Conservation (phyloP, 768 basidiomycete species). For the Hirschioporus abietinus region DNA sequence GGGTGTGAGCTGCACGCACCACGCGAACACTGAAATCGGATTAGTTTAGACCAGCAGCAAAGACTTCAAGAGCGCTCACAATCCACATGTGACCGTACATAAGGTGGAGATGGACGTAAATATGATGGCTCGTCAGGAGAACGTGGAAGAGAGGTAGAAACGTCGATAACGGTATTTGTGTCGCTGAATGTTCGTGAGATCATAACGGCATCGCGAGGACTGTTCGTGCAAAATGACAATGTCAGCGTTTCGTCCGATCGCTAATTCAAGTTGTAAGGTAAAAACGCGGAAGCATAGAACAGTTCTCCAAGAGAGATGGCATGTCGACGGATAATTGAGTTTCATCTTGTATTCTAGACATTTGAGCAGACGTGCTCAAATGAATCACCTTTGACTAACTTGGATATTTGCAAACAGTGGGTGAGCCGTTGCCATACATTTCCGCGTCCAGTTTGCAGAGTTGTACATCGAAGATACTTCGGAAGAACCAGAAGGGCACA, state of each 20-base stretch:
- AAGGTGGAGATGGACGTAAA: constrained; percentile 86
- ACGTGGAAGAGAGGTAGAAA: constrained; percentile 90
- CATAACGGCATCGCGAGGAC: constrained; percentile 90
- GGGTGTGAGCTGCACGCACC: constrained; percentile 77
- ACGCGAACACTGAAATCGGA: constrained; percentile 64
- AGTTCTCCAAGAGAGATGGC: not conserved
- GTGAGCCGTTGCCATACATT: no score
- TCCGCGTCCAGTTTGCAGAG: no score
- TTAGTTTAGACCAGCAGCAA: constrained; percentile 10
- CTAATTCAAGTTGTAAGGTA: not conserved
- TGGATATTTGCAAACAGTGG: no score
- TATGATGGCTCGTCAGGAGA: constrained; percentile 89
- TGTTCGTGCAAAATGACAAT: constrained; percentile 26
- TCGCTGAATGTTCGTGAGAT: constrained; percentile 86
- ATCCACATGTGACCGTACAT: constrained; percentile 81
- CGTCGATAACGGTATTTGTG: constrained; percentile 76
- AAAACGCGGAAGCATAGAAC: constrained; percentile 4
- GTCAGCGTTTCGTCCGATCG: not conserved
- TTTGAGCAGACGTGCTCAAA: no score
- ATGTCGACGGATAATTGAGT: not conserved
- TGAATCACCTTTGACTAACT: no score
- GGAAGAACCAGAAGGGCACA: not conserved
- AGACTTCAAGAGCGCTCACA: constrained; percentile 35
- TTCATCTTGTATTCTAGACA: no score
- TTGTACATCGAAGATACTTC: not conserved